phyloP scores from a whole-genome alignment of 371 early-diverging fungal species.

The Dinochytrium kinnereticum region DNA sequence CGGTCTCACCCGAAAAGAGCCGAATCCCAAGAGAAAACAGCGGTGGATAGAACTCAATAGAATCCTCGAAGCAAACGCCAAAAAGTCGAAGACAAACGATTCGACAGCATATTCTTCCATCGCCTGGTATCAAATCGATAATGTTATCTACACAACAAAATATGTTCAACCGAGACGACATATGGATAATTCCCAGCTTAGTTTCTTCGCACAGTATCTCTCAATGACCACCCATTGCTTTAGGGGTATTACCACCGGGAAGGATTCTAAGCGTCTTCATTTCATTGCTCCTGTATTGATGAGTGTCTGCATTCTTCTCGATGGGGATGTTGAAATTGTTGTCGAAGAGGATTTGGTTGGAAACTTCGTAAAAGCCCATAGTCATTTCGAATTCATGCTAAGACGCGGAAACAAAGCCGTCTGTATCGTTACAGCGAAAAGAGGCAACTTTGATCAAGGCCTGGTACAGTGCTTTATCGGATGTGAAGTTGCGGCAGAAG shows the following conservation, averaged over 20 bases:
- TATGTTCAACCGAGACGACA: conserved; percentile 9
- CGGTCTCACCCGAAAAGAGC: no score
- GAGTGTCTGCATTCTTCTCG: conserved; percentile 28
- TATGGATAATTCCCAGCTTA: not conserved
- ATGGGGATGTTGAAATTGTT: conserved; percentile 28
- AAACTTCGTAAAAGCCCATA: conserved; percentile 22
- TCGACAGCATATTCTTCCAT: conserved; percentile 6
- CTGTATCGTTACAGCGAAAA: conserved; percentile 33
- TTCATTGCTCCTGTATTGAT: conserved; percentile 32
- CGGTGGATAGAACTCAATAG: conserved; percentile 17
- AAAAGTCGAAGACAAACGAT: conserved; percentile 8
- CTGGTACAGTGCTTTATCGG: conserved; percentile 25
- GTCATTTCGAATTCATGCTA: conserved; percentile 29
- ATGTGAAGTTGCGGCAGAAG: conserved; percentile 35
- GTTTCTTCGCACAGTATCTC: conserved; percentile 12
- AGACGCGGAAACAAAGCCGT: conserved; percentile 25
- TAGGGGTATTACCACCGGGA: conserved; percentile 17
- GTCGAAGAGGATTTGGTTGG: conserved; percentile 32
- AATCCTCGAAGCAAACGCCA: conserved; percentile 4
- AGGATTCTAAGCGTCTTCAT: conserved; percentile 27
- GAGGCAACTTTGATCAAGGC: conserved; percentile 31
- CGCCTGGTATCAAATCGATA: conserved; percentile 16
- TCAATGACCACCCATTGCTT: conserved; percentile 20
- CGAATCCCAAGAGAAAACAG: no score
- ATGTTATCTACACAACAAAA: conserved; percentile 1